Base-by-base conservation (phyloP, 2,329 filamentous ascomycete genomes). In the Sclerotinia borealis region DNA sequence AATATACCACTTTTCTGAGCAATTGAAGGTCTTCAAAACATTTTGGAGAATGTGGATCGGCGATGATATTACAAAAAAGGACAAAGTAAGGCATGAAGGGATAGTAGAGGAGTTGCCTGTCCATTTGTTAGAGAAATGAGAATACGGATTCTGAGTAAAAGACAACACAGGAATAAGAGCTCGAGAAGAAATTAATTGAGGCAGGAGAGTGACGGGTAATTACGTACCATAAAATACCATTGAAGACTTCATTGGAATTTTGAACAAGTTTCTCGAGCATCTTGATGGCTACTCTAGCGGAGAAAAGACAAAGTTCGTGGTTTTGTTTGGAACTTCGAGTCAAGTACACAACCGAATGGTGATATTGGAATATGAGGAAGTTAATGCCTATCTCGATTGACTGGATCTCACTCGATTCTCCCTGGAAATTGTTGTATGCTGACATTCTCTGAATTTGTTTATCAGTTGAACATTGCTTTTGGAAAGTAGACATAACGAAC, bases 11-110 rank as follows among this genome's bases (percentile, higher is more conserved):
- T 50, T 58, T 29, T 25, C 55, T 48, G 6, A 66, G 56, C 11
- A 51, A 50, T 41, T 66, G 59, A 2, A 65, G 39, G 25, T 66
- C 63, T 4, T 49, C 36, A 37, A 65, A 65, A 51, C 63, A 65
- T 8, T 45, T 17, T 25, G 48, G 19, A 6, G 65, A 47, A 29
- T 54, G 39, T 17, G 65, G 65, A 29, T 62, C 15, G 4, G 65
- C 59, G 7, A 67, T 61, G 19, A 67, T 67, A 15, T 65, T 59
- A 8, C 58, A 50, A 36, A 67, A 66, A 15, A 67, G 37, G 27
- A 60, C 64, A 31, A 67, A 67, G 31, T 64, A 67, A 1, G 64
- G 64, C 11, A 62, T 65, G 45, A 67, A 67, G 17, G 65, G 65
- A n/a, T 65, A 63, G 36, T 66, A 67, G 9, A 67, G 56, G 19